Conservation (phyloP, 2,329 filamentous ascomycete species). For the Escovopsis sp. region DNA sequence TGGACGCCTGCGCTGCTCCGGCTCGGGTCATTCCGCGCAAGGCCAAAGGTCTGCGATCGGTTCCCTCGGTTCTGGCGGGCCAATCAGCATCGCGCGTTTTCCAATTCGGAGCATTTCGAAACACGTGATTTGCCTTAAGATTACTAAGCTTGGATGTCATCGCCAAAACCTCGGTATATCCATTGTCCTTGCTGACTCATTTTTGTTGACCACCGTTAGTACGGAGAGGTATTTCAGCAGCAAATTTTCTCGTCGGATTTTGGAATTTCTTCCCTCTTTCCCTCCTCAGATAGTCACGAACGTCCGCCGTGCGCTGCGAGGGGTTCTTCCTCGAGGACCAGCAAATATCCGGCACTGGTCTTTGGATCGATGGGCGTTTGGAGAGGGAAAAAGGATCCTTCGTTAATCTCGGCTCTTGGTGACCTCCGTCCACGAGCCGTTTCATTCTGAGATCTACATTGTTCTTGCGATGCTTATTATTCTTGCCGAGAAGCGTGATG, state of each 20-base stretch:
- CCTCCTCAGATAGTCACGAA: constrained; percentile 37
- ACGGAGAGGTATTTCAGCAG: not conserved
- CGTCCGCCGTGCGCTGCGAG: constrained; percentile 22
- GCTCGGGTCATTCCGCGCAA: too few relatives aligned
- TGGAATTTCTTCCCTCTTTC: constrained; percentile 12
- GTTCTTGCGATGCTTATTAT: not conserved
- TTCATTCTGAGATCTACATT: constrained; percentile 47
- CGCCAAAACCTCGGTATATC: too few relatives aligned
- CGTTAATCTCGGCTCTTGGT: constrained; percentile 42
- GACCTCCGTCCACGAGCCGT: constrained; percentile 34
- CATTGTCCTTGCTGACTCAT: not conserved
- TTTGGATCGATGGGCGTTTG: constrained; percentile 24
- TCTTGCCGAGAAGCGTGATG: not conserved
- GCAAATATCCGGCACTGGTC: constrained; percentile 17
- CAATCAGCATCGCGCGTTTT: constrained; percentile 19
- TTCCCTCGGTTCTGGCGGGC: constrained; percentile 28
- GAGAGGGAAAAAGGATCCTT: constrained; percentile 36
- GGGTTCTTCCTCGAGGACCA: constrained; percentile 14
- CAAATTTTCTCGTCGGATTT: constrained; percentile 1
- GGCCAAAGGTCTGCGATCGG: constrained; percentile 9
- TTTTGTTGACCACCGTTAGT: too few relatives aligned
- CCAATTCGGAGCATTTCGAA: constrained; percentile 15
- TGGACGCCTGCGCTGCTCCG: too few relatives aligned
- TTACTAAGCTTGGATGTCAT: too few relatives aligned
- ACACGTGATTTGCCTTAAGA: not conserved